Base-by-base conservation (phyloP, 2,329 filamentous ascomycete genomes). In the Samsoniella hepiali region DNA sequence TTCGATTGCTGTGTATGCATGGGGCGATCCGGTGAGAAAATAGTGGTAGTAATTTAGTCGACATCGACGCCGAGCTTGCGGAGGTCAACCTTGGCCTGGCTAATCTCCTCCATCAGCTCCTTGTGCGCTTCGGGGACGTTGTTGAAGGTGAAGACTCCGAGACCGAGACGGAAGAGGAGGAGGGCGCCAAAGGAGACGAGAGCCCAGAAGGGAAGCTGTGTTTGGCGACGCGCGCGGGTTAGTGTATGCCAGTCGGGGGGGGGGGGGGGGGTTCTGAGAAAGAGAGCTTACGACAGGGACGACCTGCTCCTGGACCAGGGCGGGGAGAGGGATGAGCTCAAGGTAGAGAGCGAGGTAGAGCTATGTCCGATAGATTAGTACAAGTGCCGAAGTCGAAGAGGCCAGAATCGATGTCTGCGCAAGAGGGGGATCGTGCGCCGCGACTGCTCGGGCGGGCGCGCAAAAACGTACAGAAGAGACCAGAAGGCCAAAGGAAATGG, bases 131-230 rank as follows among this genome's bases (percentile, higher is more conserved):
- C 85, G 62, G 94, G 93, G 56, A 96, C 92, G 77, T 98, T 93
- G 82, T 97, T 95, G 84, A 99, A 99, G 63, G 92, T 97, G 74
- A 97, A 83, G 70, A 99, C 91, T 68, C 95, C 95, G 81, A 88
- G 90, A 71, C 95, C 95, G 66, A 99, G 89, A 71, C 92, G 91
- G 80, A 90, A 92, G 68, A 99, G 89, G 27, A 99, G 88, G 78
- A 93, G 93, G 67, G 93, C 90, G 77, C 93, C 95, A 74, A 98
- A 93, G 29, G 91, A 88, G 68, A 99, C 91, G 70, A 98, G 82
- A 54, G 86, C 87, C 91, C 94, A 99, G 81, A 97, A 91, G 63
- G 95, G 95, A 55, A 98, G 85, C 93, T 97, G 69, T 11, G 0
- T 0, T 10, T 57, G 40, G 65, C 15, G 63, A 32, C 63, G 56